A percentile compares a stretch with the other conserved stretches of the same genome.
Evolutionary conservation across 768 basidiomycete genomes (phyloP).

Genomic region (Lactarius sp.): DNA sequence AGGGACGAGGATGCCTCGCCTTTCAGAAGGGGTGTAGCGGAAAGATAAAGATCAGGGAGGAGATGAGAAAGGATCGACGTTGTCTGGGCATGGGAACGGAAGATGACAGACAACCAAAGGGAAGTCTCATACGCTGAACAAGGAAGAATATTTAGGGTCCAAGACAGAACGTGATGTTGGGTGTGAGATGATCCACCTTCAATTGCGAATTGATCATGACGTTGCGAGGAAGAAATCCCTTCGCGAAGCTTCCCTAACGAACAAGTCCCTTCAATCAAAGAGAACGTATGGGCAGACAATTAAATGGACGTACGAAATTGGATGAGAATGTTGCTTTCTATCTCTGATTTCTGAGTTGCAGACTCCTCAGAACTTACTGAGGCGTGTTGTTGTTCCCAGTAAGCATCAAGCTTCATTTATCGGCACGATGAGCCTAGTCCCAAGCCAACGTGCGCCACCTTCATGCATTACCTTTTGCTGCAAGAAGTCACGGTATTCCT

Average conservation of each 20-base stretch:
- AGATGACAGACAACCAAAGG: constrained; percentile 57
- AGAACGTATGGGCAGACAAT: background rate
- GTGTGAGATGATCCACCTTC: constrained; percentile 49
- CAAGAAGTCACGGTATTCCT: constrained; percentile 63
- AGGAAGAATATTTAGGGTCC: background rate
- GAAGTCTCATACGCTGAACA: constrained; percentile 68
- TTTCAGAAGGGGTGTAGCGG: constrained; percentile 27
- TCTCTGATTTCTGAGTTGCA: constrained; percentile 39
- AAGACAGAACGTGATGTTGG: background rate
- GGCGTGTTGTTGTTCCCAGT: constrained; percentile 40
- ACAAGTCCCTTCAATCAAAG: background rate
- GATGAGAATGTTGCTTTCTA: constrained; percentile 65
- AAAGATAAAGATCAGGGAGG: constrained; percentile 44
- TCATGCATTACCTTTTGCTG: constrained; percentile 52
- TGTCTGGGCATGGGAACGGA: constrained; percentile 56
- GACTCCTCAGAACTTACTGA: constrained; percentile 10
- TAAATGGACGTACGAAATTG: constrained; percentile 53
- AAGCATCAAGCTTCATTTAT: constrained; percentile 42
- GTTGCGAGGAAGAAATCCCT: constrained; percentile 56
- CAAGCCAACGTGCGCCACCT: background rate
- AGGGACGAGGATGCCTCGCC: constrained; percentile 25
- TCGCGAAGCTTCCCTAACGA: constrained; percentile 68
- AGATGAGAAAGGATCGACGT: constrained; percentile 58
- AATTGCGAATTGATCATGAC: constrained; percentile 56
- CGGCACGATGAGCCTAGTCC: background rate